Evolutionary conservation across 2,329 filamentous ascomycete species (phyloP), one percentile per base, ranked within the genome.

Genomic region (Podosphaera fusca): DNA sequence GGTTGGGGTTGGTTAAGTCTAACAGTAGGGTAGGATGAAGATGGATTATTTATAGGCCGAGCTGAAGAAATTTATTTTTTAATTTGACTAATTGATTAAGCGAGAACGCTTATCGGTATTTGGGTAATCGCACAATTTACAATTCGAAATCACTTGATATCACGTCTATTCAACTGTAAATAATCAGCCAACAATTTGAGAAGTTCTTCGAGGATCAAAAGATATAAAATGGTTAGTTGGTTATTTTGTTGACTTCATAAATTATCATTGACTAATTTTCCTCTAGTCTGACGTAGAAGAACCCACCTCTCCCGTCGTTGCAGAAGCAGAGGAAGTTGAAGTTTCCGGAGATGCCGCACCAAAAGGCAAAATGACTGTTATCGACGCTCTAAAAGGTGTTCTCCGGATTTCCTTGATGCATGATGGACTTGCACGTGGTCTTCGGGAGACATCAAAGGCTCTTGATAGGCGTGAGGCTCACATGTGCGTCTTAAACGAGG

Each of bases 211-310:
- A 67, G 65, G 65, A 67, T 61, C 63, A 57, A 59, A 65, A 59
- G 62, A 62, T 60, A 66, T 58, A 55, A 54, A 51, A 58, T 59
- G 56, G 61, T 62, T 55, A 58, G 61, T 64, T 61, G 62, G 64
- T 64, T 62, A 62, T 64, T 60, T 29, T 10, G 21, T 14, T 33
- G 42, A 40, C 35, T 45, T 53, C 40, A 59, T 53, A 57, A 21
- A 36, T 31, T 53, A 12, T 5, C 8, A 10, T 10, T 29, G 4
- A 12, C 55, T 56, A 52, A 56, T 9, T 51, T 38, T 50, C 34
- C 10, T 45, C n/a, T 31, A 95, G 92, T 96, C 90, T 88, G 90
- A 96, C 88, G 90, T 90, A 96, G 92, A 96, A 95, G 90, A 96
- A 85, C 88, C 83, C 75, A 84, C 81, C 75, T 82, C 83, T 74